These are phyloP conservation scores for Prunus mira DNA, from an alignment of 306 rosid genomes.

Conservation along the genomic window DNA sequence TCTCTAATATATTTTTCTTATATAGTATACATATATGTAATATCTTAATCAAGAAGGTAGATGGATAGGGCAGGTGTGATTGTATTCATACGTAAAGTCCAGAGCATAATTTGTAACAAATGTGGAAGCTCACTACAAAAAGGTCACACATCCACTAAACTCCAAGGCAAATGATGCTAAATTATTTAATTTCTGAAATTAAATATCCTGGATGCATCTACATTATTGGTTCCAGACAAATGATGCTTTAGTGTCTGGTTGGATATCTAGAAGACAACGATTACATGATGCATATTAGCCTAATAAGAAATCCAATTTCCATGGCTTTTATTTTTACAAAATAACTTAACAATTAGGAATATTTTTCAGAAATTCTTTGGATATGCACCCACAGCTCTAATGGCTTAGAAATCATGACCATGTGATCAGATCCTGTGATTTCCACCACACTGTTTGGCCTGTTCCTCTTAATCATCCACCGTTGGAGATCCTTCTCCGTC, in stretches of 20 bases:
- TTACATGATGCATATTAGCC: not conserved
- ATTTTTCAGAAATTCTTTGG: constrained; percentile 11
- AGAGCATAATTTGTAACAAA: not conserved
- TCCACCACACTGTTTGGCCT: constrained; percentile 28
- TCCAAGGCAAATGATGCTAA: not conserved
- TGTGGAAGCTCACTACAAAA: not conserved
- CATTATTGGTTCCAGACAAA: not conserved
- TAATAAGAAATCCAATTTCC: not conserved
- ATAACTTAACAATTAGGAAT: not conserved
- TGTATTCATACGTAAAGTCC: too few relatives aligned
- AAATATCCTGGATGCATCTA: not conserved
- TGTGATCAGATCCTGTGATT: constrained; percentile 38
- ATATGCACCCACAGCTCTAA: constrained; percentile 24
- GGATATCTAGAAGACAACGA: not conserved
- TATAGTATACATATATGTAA: too few relatives aligned
- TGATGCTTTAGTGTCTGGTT: not conserved
- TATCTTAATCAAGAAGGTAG: too few relatives aligned
- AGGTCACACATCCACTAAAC: not conserved
- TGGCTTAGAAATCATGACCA: constrained; percentile 46
- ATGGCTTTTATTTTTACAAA: constrained; percentile 2
- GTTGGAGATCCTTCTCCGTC: not conserved
- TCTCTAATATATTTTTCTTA: too few relatives aligned
- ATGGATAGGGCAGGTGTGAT: too few relatives aligned
- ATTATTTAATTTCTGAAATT: not conserved
- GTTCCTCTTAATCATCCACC: constrained; percentile 37